These are phyloP conservation scores for Aspergillus nomiae DNA, from an alignment of 2,329 filamentous ascomycete species.

Conservation along the genomic window DNA sequence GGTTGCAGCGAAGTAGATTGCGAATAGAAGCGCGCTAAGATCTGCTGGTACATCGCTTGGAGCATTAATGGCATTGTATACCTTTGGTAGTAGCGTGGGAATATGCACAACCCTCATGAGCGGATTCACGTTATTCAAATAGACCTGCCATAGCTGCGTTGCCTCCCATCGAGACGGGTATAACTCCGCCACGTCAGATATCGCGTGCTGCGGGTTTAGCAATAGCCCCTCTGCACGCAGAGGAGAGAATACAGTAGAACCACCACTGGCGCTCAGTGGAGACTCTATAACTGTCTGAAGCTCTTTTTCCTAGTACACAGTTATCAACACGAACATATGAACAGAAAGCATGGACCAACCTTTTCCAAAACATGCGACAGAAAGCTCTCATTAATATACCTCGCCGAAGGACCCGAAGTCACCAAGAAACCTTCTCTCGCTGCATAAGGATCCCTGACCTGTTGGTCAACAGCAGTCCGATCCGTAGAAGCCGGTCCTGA, in stretches of 20 bases:
- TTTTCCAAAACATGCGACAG: conserved; percentile 30
- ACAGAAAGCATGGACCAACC: background rate
- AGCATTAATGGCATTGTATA: conserved; percentile 32
- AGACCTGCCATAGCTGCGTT: conserved; percentile 32
- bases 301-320: conserved; percentile 15
- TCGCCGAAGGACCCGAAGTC: conserved; percentile 20
- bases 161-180: conserved; percentile 27
- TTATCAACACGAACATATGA: background rate
- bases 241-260: conserved; percentile 9
- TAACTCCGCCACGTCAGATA: conserved; percentile 18
- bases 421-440: conserved; percentile 21
- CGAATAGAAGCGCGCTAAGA: conserved; percentile 28
- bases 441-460: background rate
- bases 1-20: conserved; percentile 30
- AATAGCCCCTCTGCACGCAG: conserved; percentile 27
- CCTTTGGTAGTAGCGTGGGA: conserved; percentile 27
- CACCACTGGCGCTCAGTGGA: conserved; percentile 8
- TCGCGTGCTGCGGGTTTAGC: conserved; percentile 17
- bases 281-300: conserved; percentile 25
- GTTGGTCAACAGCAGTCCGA: background rate
- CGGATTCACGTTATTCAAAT: conserved; percentile 30
- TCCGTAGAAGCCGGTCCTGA: background rate
- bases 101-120: conserved; percentile 32
- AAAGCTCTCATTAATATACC: conserved; percentile 33
- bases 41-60: conserved; percentile 22